Base-by-base conservation (phyloP, 805 yeast genomes). In the Starmerella apis region DNA sequence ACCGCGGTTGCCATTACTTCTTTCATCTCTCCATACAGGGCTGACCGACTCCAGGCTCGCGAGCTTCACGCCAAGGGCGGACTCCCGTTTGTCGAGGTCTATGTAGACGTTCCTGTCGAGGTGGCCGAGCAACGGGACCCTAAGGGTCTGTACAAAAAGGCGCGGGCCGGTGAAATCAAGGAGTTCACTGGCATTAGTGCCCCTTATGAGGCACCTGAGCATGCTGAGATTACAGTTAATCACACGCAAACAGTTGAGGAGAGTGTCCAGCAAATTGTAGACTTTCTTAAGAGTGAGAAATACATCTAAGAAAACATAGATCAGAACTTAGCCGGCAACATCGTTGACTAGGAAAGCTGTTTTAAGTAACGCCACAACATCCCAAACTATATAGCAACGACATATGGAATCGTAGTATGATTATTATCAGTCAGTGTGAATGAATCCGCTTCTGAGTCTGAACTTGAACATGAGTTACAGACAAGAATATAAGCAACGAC, bases 101-200 rank as follows among this genome's bases (percentile, higher is more conserved):
- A 71, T 59, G 90, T 88, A 32, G 95, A 88, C 66, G 96, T 87
- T 41, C 96, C 97, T 31, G 74, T 90, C 46, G 87, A 82, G 62
- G 86, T 90, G 55, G 97, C 96, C 46, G 97, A 90, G 73, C 77
- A 86, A 68, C 85, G 97, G 71, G 97, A 90, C 68, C 97, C 97
- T 56, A 90, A 90, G 72, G 97, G 97, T 11, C 72, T 90, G 58
- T 90, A 90, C 73, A 87, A 87, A 70, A 90, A 90, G 75, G 97
- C 97, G 16, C 80, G 96, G 67, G 92, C 87, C 63, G 97, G 97
- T 31, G 71, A 83, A 54, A 88, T 88, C 66, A 85, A 85, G 69
- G 95, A 88, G 64, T 88, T 88, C 71, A 88, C 97, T 14, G 97
- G 97, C 50, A 83, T 88, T 51, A 80, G 87, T 56, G 96, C 96